Base-by-base conservation (phyloP, 2,329 filamentous ascomycete species). In the Parafenestella ontariensis region DNA sequence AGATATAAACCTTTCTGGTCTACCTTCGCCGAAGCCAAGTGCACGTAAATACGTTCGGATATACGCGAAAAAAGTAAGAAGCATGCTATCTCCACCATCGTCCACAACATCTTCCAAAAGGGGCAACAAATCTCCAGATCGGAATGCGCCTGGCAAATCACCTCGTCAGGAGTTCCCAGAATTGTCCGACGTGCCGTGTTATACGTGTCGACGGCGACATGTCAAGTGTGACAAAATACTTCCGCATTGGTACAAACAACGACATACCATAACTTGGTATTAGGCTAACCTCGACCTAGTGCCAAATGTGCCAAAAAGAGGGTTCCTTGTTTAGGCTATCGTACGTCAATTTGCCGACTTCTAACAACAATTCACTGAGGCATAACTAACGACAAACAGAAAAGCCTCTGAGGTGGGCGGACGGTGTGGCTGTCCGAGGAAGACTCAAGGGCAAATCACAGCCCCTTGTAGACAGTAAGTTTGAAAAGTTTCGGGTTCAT, bases 221-320 rank as follows among this genome's bases (percentile, higher is more conserved):
- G 74, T 77, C 23, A 72, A 65, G 43, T 77, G 74, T 47, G 73
- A 77, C 51, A 62, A 73, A 26, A 70, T 61, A 34, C 49, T 75
- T 11, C 72, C 73, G 9, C 58, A 68, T 26, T 77, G 74, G 57
- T 60, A 46, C 24, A 45, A 31, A 8, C 17, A 8, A 13, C 24
- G 7, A 13, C 11, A 8, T 18, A 23, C 24, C 9, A 11, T n/a
- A 2, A 9, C n/a, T 20, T 2, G 1, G 13, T n/a, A n/a, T 24
- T 20, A 9, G 7, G 39, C 52, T 59, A 45, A 62, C 20, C 17
- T 42, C 15, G 1, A 4, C 28, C 26, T 13, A 62, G 59, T 57
- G 61, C 57, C n/a, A 77, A 76, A 57, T 77, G 75, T 50, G 62
- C 56, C 18, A 70, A 72, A 41, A 73, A 73, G 39, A 66, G 64